Conservation (phyloP, 352 stramenopile species). For the Halophytophthora polymorphica region DNA sequence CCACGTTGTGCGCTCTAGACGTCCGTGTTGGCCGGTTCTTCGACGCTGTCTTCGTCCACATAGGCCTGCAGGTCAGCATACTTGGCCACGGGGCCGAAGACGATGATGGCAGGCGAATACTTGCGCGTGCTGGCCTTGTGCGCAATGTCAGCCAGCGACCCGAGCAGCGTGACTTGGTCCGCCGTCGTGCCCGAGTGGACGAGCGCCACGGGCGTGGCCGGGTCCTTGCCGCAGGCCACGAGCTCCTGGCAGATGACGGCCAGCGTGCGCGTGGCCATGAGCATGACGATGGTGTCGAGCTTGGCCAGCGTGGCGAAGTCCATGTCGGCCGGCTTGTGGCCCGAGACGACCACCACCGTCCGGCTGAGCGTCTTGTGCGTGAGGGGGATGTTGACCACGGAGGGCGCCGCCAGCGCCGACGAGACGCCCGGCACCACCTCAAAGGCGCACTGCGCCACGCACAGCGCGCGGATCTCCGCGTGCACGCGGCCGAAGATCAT, state of each 20-base stretch:
- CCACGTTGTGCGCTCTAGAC: constrained; percentile 10
- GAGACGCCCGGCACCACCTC: constrained; percentile 70
- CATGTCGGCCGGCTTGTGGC: constrained; percentile 69
- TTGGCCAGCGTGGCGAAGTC: constrained; percentile 47
- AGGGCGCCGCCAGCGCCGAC: constrained; percentile 56
- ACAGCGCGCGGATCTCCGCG: constrained; percentile 63
- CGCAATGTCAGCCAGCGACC: constrained; percentile 48
- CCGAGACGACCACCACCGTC: constrained; percentile 61
- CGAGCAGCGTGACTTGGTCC: constrained; percentile 49
- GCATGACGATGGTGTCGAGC: constrained; percentile 51
- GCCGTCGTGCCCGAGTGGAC: constrained; percentile 62
- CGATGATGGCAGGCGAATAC: constrained; percentile 73
- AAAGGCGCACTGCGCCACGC: constrained; percentile 42
- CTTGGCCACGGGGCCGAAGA: constrained; percentile 56
- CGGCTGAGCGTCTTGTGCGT: constrained; percentile 69
- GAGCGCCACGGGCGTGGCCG: constrained; percentile 50
- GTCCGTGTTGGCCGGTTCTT: constrained; percentile 29
- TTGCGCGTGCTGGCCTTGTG: constrained; percentile 42
- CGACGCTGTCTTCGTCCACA: constrained; percentile 45
- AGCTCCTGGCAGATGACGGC: constrained; percentile 38
- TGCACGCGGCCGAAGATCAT: constrained; percentile 75
- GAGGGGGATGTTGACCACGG: constrained; percentile 58
- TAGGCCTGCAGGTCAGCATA: constrained; percentile 56
- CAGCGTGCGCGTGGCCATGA: constrained; percentile 63
- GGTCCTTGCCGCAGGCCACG: constrained; percentile 32